Percentiles rank a stretch among this genome's conserved stretches.
These are phyloP conservation scores for Fonsecaea pedrosoi DNA, from an alignment of 2,329 filamentous ascomycete species.

Conservation along the genomic window DNA sequence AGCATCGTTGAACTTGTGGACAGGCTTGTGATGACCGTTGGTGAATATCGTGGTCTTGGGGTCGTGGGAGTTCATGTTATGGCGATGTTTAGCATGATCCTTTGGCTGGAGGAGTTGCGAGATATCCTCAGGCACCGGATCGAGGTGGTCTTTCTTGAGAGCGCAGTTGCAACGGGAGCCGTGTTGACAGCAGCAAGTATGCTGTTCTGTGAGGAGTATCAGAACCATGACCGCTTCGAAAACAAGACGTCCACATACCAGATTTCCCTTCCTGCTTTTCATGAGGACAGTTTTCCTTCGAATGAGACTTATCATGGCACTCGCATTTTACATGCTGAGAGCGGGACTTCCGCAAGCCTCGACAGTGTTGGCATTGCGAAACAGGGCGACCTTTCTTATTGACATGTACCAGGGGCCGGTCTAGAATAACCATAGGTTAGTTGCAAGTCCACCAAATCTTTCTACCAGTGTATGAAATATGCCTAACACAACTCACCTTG, in stretches of 20 bases:
- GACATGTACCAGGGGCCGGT: slow-evolving; percentile 90
- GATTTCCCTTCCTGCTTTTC: slow-evolving; percentile 47
- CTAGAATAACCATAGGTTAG: slow-evolving; percentile 55
- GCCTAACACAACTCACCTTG: slow-evolving; percentile 69
- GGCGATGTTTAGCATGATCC: slow-evolving; percentile 61
- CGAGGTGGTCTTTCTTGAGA: slow-evolving; percentile 63
- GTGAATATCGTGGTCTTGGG: slow-evolving; percentile 66
- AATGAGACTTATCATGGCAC: slow-evolving; percentile 80
- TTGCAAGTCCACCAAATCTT: slow-evolving; percentile 11
- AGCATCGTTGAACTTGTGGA: slow-evolving; percentile 69
- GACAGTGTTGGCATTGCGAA: slow-evolving; percentile 97
- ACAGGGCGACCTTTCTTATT: slow-evolving; percentile 97
- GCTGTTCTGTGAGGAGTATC: slow-evolving; percentile 32
- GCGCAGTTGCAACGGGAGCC: slow-evolving; percentile 67
- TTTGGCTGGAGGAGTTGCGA: slow-evolving; percentile 45
- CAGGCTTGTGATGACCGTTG: slow-evolving; percentile 70
- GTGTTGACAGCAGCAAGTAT: slow-evolving; percentile 59
- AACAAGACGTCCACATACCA: slow-evolving; percentile 34
- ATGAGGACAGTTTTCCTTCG: slow-evolving; percentile 44
- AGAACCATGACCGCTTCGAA: background rate
- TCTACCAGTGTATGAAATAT: slow-evolving; percentile 26
- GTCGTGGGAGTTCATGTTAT: slow-evolving; percentile 60
- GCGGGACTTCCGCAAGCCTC: slow-evolving; percentile 92
- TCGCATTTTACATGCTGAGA: slow-evolving; percentile 95
- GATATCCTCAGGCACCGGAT: slow-evolving; percentile 55